These are phyloP conservation scores for Westerdykella aurantiaca DNA, from an alignment of 2,329 filamentous ascomycete species.

Conservation along the genomic window DNA sequence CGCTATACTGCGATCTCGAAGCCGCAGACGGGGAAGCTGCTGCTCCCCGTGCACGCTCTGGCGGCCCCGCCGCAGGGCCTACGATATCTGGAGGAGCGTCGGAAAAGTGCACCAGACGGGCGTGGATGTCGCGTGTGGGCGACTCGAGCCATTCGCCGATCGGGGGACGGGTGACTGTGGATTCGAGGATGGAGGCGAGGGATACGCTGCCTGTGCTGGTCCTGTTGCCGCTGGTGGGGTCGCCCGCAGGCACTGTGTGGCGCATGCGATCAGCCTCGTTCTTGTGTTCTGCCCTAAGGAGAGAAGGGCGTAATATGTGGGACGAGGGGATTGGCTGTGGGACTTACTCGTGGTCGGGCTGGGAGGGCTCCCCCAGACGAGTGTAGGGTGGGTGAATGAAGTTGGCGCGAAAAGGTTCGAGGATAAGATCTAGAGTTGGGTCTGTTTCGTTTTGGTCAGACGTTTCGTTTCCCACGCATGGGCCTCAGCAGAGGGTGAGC, in stretches of 20 bases:
- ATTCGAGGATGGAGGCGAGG: slow-evolving; percentile 1
- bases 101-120: slow-evolving; percentile 22
- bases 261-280: neutral
- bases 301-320: no score
- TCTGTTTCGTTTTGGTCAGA: neutral
- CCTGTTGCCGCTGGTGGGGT: neutral
- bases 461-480: no score
- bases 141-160: slow-evolving; percentile 23
- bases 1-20: no score
- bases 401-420: neutral
- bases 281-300: neutral
- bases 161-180: slow-evolving; percentile 11
- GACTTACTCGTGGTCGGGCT: neutral
- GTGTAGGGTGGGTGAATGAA: neutral
- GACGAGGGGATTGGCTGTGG: neutral
- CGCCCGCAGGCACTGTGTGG: neutral
- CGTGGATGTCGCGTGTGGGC: slow-evolving; percentile 19
- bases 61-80: slow-evolving; percentile 4
- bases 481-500: no score
- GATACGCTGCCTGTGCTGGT: neutral
- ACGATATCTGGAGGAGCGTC: slow-evolving; percentile 5
- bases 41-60: no score
- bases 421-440: neutral
- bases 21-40: no score
- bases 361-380: neutral